Evolutionary conservation across 345 rosid species (phyloP), one percentile per base, ranked within the genome.

Genomic region (Citrus sinensis): DNA sequence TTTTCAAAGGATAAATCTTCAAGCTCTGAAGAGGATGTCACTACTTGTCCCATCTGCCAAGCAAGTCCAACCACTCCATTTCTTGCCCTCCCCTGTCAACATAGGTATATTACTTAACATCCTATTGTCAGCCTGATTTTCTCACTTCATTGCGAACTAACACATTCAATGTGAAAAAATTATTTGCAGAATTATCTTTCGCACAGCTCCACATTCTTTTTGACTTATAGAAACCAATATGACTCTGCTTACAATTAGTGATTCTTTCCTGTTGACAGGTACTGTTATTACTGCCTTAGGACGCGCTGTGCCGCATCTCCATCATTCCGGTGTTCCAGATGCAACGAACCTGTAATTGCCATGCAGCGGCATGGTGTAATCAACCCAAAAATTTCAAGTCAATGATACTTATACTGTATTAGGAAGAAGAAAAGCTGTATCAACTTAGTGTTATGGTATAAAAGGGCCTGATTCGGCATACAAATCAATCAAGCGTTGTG

Each of bases 71-170:
- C 94, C 74, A 90, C 82, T 87, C 92, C 98, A 67, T 97, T 92
- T 88, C 90, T 90, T 24, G 97, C 98, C 79, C 92, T 92, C 64
- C 99, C 99, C 80, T 97, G 98, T 79, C 89, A 85, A 73, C 99
- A 97, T 88, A 93, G 98, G 99, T 93, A 85, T 69, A 55, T 56
- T 32, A 73, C 39, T 55, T 25, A 40, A 40, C 13, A 7, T 8
- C 3, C 27, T 24, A 9, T 9, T 3, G 25, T 20, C 1, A 16
- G 70, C 35, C 9, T 65, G 25, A 65, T 19, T 65, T 65, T 65
- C 68, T 65, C 40, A 8, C 24, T 37, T 37, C 8, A 65, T 39
- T 46, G 51, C 5, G 17, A 46, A 46, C 17, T 46, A 46, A 13
- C 5, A 2, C 51, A 46, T 46, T 46, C 51, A 46, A 13, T 46